phyloP scores from a whole-genome alignment of 2,329 filamentous ascomycete genomes.

The Fusarium guadeloupense region DNA sequence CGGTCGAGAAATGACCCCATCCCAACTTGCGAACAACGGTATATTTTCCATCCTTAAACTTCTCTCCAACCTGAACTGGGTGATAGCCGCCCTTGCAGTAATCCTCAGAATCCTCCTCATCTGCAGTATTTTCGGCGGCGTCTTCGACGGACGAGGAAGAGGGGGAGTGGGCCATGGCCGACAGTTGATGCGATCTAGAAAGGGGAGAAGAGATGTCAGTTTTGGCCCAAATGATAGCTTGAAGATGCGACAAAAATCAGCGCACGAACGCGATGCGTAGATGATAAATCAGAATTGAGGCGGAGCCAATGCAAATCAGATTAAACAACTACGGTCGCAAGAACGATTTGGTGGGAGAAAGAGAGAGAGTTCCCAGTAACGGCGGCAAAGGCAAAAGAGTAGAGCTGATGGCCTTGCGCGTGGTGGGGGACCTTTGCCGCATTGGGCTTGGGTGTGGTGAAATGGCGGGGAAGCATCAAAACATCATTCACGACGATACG shows the following conservation, averaged over 20 bases:
- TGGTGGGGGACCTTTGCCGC: constrained; percentile 44
- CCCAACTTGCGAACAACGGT: constrained; percentile 95
- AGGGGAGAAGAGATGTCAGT: constrained; percentile 17
- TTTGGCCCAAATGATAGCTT: constrained; percentile 21
- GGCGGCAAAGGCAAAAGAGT: no score
- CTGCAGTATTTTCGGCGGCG: constrained; percentile 88
- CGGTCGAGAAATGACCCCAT: constrained; percentile 99
- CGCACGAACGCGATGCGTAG: constrained; percentile 12
- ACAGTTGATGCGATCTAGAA: constrained; percentile 63
- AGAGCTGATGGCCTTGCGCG: constrained; percentile 38
- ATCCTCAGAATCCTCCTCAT: constrained; percentile 98
- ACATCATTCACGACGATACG: constrained; percentile 37
- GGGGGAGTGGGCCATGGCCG: constrained; percentile 75
- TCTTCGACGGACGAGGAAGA: constrained; percentile 85
- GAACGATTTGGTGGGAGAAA: constrained; percentile 31
- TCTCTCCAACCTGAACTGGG: constrained; percentile 91
- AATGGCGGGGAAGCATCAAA: constrained; percentile 45
- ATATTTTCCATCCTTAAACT: constrained; percentile 98
- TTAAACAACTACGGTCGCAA: constrained; percentile 39
- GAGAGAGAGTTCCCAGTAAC: constrained; percentile 22
- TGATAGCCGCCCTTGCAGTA: constrained; percentile 99
- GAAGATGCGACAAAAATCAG: constrained; percentile 19
- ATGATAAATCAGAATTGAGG: constrained; percentile 29
- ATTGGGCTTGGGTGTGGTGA: constrained; percentile 43
- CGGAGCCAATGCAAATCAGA: constrained; percentile 36